Evolutionary conservation across 2,329 filamentous ascomycete species (phyloP), one percentile per base, ranked within the genome.

Genomic region (Westerdykella sp.): DNA sequence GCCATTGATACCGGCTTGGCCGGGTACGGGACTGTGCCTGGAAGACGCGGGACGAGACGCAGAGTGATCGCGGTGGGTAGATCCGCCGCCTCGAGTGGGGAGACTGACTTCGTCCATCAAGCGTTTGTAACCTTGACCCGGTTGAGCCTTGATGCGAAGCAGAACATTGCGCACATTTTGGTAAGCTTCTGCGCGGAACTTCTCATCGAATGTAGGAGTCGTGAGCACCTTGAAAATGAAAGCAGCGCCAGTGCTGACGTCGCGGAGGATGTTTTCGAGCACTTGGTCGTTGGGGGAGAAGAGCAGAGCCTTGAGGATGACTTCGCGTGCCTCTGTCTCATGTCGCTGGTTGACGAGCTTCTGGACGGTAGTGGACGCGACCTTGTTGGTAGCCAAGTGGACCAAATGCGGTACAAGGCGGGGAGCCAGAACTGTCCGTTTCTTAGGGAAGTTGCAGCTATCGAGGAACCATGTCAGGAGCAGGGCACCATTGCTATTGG

Each of bases 261-360:
- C 93, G 48, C 81, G 85, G 28, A 98, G 74, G 47, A 98, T 97
- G 43, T 87, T 86, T 64, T 95, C 90, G 34, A 98, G 71, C 1
- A 87, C 81, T 54, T 90, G 83, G 57, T 97, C 87, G 48, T 91
- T 87, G 2, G 82, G 79, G 7, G 87, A 89, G 69, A 95, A 95
- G 77, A 98, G 97, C 28, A 98, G 73, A 2, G 91, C 90, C 64
- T 88, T 85, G 34, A 97, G 75, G 32, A 98, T 87, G 38, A 80
- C 85, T 60, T 98, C 91, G 11, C 93, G 81, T 3, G 93, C 93
- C 48, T 97, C 91, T 0, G 87, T 78, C 69, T 98, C 93, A 28
- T 90, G 87, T 63, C 95, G 89, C 68, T 98, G 93, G 65, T 98
- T 98, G 68, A 98, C 95, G 40, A 97, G 89, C 73, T 98, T 98